Percentiles rank a stretch among this genome's conserved stretches.
Evolutionary conservation across 208 protist genomes (phyloP).

Genomic region (Acanthamoeba sp.): DNA sequence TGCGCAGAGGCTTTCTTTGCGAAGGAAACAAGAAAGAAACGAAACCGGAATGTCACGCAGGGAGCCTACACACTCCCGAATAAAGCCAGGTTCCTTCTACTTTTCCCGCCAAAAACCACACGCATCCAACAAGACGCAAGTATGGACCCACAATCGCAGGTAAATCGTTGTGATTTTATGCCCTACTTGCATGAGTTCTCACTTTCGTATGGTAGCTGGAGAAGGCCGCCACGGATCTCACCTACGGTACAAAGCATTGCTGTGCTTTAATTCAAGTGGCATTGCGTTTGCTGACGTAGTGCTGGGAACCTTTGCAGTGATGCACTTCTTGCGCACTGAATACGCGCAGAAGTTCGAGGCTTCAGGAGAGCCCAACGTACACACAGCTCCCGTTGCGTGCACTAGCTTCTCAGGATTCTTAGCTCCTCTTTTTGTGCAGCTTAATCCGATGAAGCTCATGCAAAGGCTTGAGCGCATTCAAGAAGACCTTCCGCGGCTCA

Average conservation of each 20-base stretch:
- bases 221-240: background rate
- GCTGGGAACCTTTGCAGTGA: too few species aligned
- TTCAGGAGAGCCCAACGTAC: conserved; percentile 3
- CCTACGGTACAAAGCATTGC: background rate
- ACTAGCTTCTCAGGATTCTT: background rate
- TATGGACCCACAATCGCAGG: conserved; percentile 37
- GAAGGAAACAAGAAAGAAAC: background rate
- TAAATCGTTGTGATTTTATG: conserved; percentile 9
- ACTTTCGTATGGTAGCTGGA: background rate
- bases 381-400: too few species aligned
- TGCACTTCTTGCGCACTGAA: conserved; percentile 50
- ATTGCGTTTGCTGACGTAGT: too few species aligned
- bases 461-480: conserved; percentile 32
- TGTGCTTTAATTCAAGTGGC: background rate
- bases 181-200: background rate
- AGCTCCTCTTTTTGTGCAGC: background rate
- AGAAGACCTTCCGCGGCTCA: conserved; percentile 34
- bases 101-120: background rate
- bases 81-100: background rate
- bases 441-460: conserved; percentile 59
- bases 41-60: background rate
- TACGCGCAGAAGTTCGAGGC: conserved; percentile 65
- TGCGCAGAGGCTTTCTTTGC: background rate
- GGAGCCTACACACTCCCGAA: too few species aligned
- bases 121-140: background rate